phyloP scores from a whole-genome alignment of 495 filamentous ascomycete species.

The Massariosphaeria phaeospora region DNA sequence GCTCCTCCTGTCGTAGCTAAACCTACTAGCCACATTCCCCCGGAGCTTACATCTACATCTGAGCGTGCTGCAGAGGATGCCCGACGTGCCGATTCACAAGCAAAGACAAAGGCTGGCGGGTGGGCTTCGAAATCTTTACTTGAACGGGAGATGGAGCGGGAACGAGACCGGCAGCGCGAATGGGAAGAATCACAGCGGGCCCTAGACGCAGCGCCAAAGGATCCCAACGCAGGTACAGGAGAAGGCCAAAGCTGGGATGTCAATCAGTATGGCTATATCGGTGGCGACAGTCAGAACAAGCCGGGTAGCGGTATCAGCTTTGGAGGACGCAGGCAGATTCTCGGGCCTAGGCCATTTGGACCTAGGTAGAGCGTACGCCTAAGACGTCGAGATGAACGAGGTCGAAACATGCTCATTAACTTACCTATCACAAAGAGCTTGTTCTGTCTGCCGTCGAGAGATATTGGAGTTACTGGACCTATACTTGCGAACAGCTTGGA shows the following conservation, averaged over 20 bases:
- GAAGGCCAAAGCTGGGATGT: constrained; percentile 68
- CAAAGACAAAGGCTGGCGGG: constrained; percentile 66
- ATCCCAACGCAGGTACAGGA: constrained; percentile 45
- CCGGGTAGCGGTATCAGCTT: constrained; percentile 63
- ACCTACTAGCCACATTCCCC: constrained; percentile 53
- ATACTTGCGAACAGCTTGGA: too few species aligned
- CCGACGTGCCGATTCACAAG: constrained; percentile 57
- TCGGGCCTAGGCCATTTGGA: constrained; percentile 60
- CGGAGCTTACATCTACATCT: constrained; percentile 50
- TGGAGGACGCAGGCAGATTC: constrained; percentile 74
- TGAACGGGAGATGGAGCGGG: constrained; percentile 93
- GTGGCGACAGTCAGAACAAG: constrained; percentile 77
- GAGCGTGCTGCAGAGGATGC: constrained; percentile 68
- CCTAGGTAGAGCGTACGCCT: constrained; percentile 1
- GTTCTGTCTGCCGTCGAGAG: too few species aligned
- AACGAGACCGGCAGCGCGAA: constrained; percentile 85
- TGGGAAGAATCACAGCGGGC: constrained; percentile 91
- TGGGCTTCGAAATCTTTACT: constrained; percentile 79
- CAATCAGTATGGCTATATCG: constrained; percentile 80
- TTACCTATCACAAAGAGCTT: too few species aligned
- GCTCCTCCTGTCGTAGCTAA: constrained; percentile 47
- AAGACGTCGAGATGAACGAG: background rate
- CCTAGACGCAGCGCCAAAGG: constrained; percentile 53
- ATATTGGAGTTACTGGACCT: too few species aligned
- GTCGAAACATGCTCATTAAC: too few species aligned